phyloP scores from a whole-genome alignment of 176 grass and related monocot genomes.

The Cenchrus fungigraminus region DNA sequence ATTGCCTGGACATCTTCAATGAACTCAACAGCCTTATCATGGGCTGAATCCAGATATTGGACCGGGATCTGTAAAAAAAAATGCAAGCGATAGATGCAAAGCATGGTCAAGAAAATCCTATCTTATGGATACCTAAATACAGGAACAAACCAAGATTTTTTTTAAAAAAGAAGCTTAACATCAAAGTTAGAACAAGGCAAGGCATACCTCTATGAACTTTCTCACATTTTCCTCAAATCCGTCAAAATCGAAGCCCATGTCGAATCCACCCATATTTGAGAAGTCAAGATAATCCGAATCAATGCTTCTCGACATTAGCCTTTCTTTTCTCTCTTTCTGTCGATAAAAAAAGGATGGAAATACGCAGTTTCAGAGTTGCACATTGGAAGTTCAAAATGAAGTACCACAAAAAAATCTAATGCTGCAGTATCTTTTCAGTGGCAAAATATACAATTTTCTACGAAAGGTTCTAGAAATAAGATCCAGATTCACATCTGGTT shows the following conservation, averaged over 20 bases:
- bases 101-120: constrained; percentile 9
- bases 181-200: constrained; percentile 22
- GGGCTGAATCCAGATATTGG: constrained; percentile 55
- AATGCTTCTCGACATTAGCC: constrained; percentile 28
- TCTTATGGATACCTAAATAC: constrained; percentile 1
- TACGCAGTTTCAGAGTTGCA: constrained; percentile 24
- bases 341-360: constrained; percentile 9
- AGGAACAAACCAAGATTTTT: not conserved
- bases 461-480: not conserved
- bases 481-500: not conserved
- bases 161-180: not conserved
- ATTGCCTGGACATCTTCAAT: constrained; percentile 56
- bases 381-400: constrained; percentile 3
- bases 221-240: constrained; percentile 51
- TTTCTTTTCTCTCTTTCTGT: not conserved
- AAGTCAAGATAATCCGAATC: constrained; percentile 43
- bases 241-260: constrained; percentile 37
- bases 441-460: not conserved
- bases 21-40: constrained; percentile 58
- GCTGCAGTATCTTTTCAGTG: not conserved
- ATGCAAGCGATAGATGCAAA: constrained; percentile 29
- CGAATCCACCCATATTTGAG: constrained; percentile 37
- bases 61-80: constrained; percentile 42
- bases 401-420: constrained; percentile 2
- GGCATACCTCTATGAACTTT: constrained; percentile 50